These are phyloP conservation scores for Calonectria montana DNA, from an alignment of 2,329 filamentous ascomycete species.

Conservation along the genomic window DNA sequence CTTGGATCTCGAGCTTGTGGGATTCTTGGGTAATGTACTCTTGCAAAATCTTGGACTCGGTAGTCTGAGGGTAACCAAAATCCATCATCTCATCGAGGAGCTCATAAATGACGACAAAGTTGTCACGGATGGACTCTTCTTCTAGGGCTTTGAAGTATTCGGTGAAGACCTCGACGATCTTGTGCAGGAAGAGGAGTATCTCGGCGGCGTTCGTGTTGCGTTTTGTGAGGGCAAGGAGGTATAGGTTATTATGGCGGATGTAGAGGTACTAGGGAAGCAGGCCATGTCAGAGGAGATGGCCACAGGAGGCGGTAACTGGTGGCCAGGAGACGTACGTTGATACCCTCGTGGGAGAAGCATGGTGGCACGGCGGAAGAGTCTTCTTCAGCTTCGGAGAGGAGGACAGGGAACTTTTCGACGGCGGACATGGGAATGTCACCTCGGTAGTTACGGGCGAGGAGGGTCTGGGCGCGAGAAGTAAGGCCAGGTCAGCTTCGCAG, in stretches of 20 bases:
- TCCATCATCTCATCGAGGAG: constrained; percentile 99
- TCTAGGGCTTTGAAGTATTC: constrained; percentile 99
- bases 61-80: constrained; percentile 98
- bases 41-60: constrained; percentile 97
- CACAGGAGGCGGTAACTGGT: neutral
- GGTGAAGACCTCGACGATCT: constrained; percentile 98
- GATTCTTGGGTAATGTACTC: constrained; percentile 99
- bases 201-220: constrained; percentile 99
- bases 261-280: constrained; percentile 82
- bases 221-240: constrained; percentile 96
- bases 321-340: constrained; percentile 78
- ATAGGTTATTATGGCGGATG: constrained; percentile 99
- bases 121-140: constrained; percentile 98
- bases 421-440: constrained; percentile 99
- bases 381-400: constrained; percentile 98
- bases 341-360: constrained; percentile 98
- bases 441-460: constrained; percentile 97
- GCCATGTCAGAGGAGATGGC: constrained; percentile 27
- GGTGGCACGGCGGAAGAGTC: constrained; percentile 97
- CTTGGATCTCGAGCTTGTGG: constrained; percentile 97
- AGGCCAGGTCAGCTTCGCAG: constrained; percentile 36
- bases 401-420: constrained; percentile 96
- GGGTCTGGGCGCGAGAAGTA: constrained; percentile 73
- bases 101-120: constrained; percentile 99
- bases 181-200: constrained; percentile 97